These are phyloP conservation scores for Endoconidiophora laricicola DNA, from an alignment of 2,329 filamentous ascomycete species.

Conservation along the genomic window DNA sequence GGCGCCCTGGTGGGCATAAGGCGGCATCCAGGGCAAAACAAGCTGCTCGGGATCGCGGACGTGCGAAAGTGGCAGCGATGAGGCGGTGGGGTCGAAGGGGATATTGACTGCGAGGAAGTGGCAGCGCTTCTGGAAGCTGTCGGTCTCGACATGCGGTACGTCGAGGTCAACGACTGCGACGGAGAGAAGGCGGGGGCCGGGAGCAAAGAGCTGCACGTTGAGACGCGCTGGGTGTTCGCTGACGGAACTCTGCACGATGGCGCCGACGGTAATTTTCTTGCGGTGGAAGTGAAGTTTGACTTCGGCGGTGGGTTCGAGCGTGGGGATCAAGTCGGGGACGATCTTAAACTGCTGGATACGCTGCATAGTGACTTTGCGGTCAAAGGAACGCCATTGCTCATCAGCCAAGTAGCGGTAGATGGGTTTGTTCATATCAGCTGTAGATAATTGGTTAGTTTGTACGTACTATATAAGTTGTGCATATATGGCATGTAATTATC, in stretches of 20 bases:
- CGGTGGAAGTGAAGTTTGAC: conserved; percentile 67
- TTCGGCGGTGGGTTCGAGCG: conserved; percentile 61
- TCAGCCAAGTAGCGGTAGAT: conserved; percentile 87
- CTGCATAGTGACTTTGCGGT: conserved; percentile 64
- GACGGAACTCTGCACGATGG: conserved; percentile 56
- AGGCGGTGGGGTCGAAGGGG: conserved; percentile 33
- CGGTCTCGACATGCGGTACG: conserved; percentile 60
- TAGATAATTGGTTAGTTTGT: not conserved
- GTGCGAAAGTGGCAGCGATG: conserved; percentile 47
- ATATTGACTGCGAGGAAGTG: conserved; percentile 69
- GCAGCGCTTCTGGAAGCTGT: conserved; percentile 65
- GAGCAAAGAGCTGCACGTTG: conserved; percentile 70
- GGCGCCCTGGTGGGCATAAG: conserved; percentile 74
- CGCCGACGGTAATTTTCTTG: conserved; percentile 54
- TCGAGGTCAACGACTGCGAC: conserved; percentile 80
- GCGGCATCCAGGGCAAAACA: conserved; percentile 65
- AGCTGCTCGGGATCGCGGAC: conserved; percentile 47
- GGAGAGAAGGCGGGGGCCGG: conserved; percentile 64
- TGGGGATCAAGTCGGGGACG: conserved; percentile 71
- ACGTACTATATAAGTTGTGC: conserved; percentile 13
- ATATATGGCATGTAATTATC: conserved; percentile 16
- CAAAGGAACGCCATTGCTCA: conserved; percentile 72
- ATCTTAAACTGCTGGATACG: conserved; percentile 76
- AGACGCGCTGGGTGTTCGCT: conserved; percentile 62
- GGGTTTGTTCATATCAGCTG: conserved; percentile 89